Base-by-base conservation (phyloP, 2,329 filamentous ascomycete genomes). In the Neobulgaria alba region DNA sequence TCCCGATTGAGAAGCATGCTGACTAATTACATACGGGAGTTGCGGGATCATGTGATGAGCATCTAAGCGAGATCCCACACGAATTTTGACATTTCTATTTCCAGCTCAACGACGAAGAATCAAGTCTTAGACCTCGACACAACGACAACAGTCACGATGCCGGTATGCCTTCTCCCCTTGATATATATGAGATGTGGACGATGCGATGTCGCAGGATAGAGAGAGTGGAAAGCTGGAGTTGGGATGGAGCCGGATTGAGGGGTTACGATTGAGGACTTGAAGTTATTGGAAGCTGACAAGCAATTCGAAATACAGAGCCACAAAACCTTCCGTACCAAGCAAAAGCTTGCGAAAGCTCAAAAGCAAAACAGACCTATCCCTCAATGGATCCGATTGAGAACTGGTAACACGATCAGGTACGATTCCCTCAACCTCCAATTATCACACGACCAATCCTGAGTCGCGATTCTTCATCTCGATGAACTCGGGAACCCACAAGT, bases 271-370 rank as follows among this genome's bases (percentile, higher is more conserved):
- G 36, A 55, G 33, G 23, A 7, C 23, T 7, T 26, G 23, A 26
- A 26, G 7, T 26, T 12, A 26, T 7, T 26, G 23, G 23, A 26
- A 7, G 23, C 23, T 26, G 23, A 26, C 23, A 12, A 26, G 7
- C 23, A 7, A 41, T 30, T n/a, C 38, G 31, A 42, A 49, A 45
- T 48, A 66, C 69, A 96, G 90, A 90, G 84, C 83, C 88, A 98
- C 78, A 98, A 98, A 84, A 86, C 89, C 68, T 98, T 98, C 88
- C 85, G 89, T 71, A 95, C 89, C 74, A 98, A 98, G 89, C 85
- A 93, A 74, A 98, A 98, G 92, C 88, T 98, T 77, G 92, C 92
- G 68, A 95, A 90, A 80, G 92, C 92, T 68, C 90, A 96, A 80
- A 96, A 95, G 82, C 90, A 96, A 79, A 98, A 98, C 84, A 85